phyloP scores from a whole-genome alignment of 1,284 basidiomycete genomes.

The Leccinum colubrinum region DNA sequence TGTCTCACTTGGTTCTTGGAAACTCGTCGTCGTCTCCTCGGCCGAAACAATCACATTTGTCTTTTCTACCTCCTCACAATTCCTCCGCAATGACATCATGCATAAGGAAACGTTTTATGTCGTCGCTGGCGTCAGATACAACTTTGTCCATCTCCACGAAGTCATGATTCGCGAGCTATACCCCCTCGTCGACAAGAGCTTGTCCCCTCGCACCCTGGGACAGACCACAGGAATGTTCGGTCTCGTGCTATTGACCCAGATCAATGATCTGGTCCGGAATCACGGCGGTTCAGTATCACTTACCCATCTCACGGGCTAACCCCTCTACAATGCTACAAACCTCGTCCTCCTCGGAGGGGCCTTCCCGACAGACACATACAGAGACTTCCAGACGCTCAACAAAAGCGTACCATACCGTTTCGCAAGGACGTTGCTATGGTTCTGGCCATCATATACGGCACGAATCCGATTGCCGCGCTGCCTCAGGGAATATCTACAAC shows the following conservation, averaged over 20 bases:
- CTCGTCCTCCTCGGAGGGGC: conserved; percentile 16
- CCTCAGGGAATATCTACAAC: conserved; percentile 16
- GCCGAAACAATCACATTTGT: background rate
- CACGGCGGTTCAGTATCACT: conserved; percentile 11
- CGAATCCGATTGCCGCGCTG: conserved; percentile 9
- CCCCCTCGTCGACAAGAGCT: conserved; percentile 19
- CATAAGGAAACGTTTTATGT: conserved; percentile 17
- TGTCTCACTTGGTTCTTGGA: conserved; percentile 19
- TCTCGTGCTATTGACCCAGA: conserved; percentile 8
- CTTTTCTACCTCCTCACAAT: conserved; percentile 4
- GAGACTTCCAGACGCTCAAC: conserved; percentile 22
- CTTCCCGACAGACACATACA: conserved; percentile 20
- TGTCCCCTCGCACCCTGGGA: conserved; percentile 19
- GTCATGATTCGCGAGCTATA: conserved; percentile 20
- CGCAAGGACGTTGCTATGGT: conserved; percentile 12
- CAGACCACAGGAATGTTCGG: conserved; percentile 15
- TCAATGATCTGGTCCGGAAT: conserved; percentile 5
- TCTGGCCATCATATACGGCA: conserved; percentile 19
- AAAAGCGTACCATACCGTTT: conserved; percentile 23
- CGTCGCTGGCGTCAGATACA: conserved; percentile 14
- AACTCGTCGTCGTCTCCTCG: conserved; percentile 17
- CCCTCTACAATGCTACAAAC: conserved; percentile 22
- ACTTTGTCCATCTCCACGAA: conserved; percentile 9
- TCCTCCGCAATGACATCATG: conserved; percentile 14
- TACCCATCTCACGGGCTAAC: conserved; percentile 12